phyloP scores from a whole-genome alignment of 345 rosid species.

The Eucalyptus curtisii region DNA sequence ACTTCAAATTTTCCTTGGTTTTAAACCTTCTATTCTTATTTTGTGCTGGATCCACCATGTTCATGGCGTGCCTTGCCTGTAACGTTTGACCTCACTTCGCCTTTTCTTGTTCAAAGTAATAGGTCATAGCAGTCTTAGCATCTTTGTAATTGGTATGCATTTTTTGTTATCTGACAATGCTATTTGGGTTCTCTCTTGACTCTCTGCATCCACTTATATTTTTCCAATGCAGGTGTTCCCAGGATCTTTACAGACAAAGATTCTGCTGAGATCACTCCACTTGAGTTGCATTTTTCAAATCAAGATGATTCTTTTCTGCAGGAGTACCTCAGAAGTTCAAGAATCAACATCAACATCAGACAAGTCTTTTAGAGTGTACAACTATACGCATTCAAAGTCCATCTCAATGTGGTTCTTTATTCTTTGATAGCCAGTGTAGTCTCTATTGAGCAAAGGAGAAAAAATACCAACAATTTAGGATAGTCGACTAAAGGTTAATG shows the following conservation, averaged over 20 bases:
- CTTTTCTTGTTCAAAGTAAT: not conserved
- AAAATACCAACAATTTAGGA: not conserved
- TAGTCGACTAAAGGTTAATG: not conserved
- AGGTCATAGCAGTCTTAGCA: not conserved
- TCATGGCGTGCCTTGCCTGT: not conserved
- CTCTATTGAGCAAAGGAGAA: not conserved
- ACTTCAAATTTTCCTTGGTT: not conserved
- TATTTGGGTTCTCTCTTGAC: not conserved
- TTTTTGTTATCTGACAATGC: not conserved
- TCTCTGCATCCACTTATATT: not conserved
- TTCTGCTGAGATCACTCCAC: conserved; percentile 42
- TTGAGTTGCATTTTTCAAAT: conserved; percentile 32
- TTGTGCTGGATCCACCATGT: not conserved
- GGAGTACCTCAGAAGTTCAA: conserved; percentile 64
- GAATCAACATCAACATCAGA: conserved; percentile 86
- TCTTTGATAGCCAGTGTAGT: not conserved
- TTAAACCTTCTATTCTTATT: not conserved
- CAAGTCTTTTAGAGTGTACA: conserved; percentile 43
- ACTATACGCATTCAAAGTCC: not conserved
- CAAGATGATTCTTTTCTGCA: conserved; percentile 21
- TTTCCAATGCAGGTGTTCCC: conserved; percentile 47
- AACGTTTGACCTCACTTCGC: not conserved
- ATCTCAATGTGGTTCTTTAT: not conserved
- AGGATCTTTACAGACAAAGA: conserved; percentile 63
- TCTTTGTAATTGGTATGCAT: not conserved